Evolutionary conservation across 2,329 filamentous ascomycete species (phyloP).

Genomic region (Sporothrix brasiliensis): DNA sequence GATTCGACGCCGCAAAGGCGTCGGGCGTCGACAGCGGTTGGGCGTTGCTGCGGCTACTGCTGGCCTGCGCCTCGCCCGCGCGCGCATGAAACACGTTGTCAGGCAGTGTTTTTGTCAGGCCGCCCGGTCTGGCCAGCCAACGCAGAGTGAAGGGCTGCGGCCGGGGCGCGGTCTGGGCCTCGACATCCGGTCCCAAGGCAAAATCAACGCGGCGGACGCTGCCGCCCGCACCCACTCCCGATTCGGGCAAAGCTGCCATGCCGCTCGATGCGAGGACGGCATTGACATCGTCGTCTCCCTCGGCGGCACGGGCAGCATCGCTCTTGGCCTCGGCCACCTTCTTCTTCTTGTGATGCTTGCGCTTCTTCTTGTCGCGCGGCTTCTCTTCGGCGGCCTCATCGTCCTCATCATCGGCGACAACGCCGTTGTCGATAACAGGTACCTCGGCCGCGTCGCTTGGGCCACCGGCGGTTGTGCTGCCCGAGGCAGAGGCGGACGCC

Average conservation of each 20-base stretch:
- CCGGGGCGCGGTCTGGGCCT: constrained; percentile 43
- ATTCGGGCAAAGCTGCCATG: background rate
- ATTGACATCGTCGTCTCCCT: constrained; percentile 11
- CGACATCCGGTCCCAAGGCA: constrained; percentile 43
- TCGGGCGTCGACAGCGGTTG: background rate
- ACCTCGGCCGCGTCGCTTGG: background rate
- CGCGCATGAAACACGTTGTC: constrained; percentile 58
- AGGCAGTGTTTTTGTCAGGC: constrained; percentile 57
- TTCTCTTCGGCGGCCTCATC: constrained; percentile 34
- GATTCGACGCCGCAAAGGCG: background rate
- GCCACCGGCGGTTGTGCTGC: background rate
- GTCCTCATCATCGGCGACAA: constrained; percentile 37
- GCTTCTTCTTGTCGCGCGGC: constrained; percentile 42
- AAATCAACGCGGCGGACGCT: constrained; percentile 51
- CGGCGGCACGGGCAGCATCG: background rate
- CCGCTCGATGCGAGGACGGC: background rate
- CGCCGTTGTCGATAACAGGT: constrained; percentile 3
- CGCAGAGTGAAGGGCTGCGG: constrained; percentile 46
- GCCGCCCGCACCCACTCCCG: constrained; percentile 2
- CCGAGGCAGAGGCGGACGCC: background rate
- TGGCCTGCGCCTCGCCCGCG: constrained; percentile 3
- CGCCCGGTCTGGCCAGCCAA: constrained; percentile 48
- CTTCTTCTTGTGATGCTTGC: constrained; percentile 43
- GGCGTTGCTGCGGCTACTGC: background rate
- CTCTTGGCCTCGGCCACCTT: background rate